Conservation (phyloP, 2,329 filamentous ascomycete genomes). For the Fusarium drepaniforme region DNA sequence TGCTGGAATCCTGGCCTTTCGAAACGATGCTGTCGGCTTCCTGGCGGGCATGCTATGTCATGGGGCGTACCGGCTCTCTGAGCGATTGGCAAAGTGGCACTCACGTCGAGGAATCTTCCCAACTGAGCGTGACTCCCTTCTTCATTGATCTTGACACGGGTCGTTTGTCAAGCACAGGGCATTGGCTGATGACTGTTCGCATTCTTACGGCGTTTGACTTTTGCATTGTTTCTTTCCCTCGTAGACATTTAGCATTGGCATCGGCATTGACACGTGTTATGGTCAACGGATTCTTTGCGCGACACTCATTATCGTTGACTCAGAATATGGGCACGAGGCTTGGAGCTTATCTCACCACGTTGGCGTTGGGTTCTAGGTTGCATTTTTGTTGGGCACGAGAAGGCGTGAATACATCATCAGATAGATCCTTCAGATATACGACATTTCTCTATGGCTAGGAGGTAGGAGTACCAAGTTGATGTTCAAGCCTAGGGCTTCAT, state of each 20-base stretch:
- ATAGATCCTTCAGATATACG: not conserved
- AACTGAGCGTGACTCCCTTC: constrained; percentile 48
- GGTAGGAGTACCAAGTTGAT: not conserved
- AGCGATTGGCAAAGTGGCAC: constrained; percentile 56
- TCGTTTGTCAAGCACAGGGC: not conserved
- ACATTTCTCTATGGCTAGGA: not conserved
- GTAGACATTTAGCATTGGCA: not conserved
- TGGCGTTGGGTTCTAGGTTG: not conserved
- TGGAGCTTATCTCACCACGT: not conserved
- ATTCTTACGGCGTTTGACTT: constrained; percentile 7
- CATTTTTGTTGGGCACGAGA: not conserved
- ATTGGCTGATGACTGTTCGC: not conserved
- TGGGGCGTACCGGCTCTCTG: constrained; percentile 69
- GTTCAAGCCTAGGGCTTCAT: not conserved
- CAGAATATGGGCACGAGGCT: not conserved
- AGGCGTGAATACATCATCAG: not conserved
- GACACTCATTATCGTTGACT: not conserved
- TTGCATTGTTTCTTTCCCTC: not conserved
- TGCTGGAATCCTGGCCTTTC: constrained; percentile 84
- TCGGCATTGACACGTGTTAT: not conserved
- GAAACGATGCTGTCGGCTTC: constrained; percentile 92
- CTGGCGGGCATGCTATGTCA: constrained; percentile 84
- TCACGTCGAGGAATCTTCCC: constrained; percentile 30
- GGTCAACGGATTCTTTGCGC: not conserved
- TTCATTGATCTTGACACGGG: constrained; percentile 35